phyloP scores from a whole-genome alignment of 768 basidiomycete species.

The Sistotremastrum suecicum region DNA sequence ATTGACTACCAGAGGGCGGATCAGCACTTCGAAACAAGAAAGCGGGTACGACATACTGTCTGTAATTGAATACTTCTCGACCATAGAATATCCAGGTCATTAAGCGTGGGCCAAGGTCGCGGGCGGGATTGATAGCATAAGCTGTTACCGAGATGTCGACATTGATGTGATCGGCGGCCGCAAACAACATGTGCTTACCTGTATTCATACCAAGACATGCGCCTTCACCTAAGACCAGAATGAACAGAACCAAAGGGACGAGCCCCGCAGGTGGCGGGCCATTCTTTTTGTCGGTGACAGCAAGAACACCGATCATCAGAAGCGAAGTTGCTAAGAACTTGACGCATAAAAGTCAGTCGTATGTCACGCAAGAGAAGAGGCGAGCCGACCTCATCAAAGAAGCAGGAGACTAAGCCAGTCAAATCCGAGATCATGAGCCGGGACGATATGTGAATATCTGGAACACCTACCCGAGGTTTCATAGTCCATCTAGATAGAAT shows the following conservation, averaged over 20 bases:
- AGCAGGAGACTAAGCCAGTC: slow-evolving; percentile 19
- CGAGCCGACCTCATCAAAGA: slow-evolving; percentile 28
- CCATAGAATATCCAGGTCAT: slow-evolving; percentile 63
- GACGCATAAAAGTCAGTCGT: background rate
- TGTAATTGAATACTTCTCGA: slow-evolving; percentile 30
- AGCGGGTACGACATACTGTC: slow-evolving; percentile 19
- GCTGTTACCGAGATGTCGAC: slow-evolving; percentile 15
- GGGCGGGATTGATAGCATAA: slow-evolving; percentile 55
- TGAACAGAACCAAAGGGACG: slow-evolving; percentile 39
- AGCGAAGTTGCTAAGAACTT: slow-evolving; percentile 44
- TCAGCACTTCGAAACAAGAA: too few relatives aligned
- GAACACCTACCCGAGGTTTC: background rate
- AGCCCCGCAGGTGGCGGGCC: slow-evolving; percentile 33
- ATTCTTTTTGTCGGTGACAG: slow-evolving; percentile 39
- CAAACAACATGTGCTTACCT: slow-evolving; percentile 2
- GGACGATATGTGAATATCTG: too few relatives aligned
- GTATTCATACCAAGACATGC: slow-evolving; percentile 49
- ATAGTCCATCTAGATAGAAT: background rate
- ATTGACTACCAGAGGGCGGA: slow-evolving; percentile 30
- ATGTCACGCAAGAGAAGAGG: too few relatives aligned
- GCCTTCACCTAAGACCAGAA: slow-evolving; percentile 46
- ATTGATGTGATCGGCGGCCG: background rate
- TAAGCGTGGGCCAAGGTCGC: slow-evolving; percentile 57
- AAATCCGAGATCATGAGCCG: too few relatives aligned
- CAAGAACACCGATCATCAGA: slow-evolving; percentile 39